These are phyloP conservation scores for Bromus sterilis DNA, from an alignment of 176 grass and related monocot species.

Conservation along the genomic window DNA sequence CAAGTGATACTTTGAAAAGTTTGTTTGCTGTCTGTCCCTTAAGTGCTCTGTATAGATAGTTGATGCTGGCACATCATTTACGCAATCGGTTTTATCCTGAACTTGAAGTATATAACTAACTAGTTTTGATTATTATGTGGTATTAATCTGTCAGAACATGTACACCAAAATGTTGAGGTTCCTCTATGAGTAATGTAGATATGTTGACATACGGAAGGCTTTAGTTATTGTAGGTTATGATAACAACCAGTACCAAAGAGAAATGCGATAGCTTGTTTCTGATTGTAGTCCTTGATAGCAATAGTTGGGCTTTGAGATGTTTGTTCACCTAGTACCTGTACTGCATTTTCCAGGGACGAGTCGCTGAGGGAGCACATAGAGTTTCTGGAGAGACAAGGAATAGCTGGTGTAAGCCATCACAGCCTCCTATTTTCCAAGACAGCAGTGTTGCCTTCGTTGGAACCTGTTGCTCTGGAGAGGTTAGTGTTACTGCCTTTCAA, in stretches of 20 bases:
- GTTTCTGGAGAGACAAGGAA: conserved; percentile 67
- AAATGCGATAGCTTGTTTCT: neutral
- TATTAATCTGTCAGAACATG: neutral
- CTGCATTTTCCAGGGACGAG: conserved; percentile 50
- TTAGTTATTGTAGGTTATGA: neutral
- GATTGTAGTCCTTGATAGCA: neutral
- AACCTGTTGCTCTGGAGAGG: conserved; percentile 44
- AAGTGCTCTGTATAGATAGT: neutral
- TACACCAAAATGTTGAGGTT: neutral
- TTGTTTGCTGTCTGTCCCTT: neutral
- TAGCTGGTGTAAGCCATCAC: conserved; percentile 90
- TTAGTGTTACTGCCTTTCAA: neutral
- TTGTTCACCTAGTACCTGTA: neutral
- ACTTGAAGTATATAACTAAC: neutral
- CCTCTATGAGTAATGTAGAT: neutral
- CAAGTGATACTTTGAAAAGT: neutral
- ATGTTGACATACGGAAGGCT: neutral
- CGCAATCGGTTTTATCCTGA: neutral
- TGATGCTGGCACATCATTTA: neutral
- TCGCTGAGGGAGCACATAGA: conserved; percentile 56
- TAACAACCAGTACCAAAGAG: neutral
- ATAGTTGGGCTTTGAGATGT: conserved; percentile 1
- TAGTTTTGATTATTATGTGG: neutral
- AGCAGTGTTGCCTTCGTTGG: conserved; percentile 66
- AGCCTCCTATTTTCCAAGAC: conserved; percentile 89